Percentiles rank a stretch among this genome's conserved stretches.
These are phyloP conservation scores for Porphyrellus cyaneotinctus DNA, from an alignment of 768 basidiomycete species.

Conservation along the genomic window DNA sequence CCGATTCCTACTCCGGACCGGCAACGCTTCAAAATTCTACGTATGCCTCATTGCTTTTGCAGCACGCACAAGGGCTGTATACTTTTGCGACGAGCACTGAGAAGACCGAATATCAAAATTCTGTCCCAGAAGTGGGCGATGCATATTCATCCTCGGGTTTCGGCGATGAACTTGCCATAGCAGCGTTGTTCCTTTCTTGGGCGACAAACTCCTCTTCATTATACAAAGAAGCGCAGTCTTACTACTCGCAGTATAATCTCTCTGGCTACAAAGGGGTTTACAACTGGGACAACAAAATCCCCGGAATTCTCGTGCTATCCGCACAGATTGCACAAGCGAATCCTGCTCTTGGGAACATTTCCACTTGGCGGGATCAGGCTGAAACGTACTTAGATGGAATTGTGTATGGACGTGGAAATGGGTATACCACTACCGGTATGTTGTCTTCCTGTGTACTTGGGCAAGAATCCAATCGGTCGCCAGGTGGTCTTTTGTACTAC, in stretches of 20 bases:
- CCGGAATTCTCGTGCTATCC: slow-evolving; percentile 71
- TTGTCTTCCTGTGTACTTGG: neutral
- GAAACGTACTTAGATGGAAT: slow-evolving; percentile 76
- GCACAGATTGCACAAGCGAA: slow-evolving; percentile 65
- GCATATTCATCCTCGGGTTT: slow-evolving; percentile 73
- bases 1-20: slow-evolving; percentile 50
- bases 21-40: slow-evolving; percentile 67
- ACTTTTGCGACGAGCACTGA: slow-evolving; percentile 68
- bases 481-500: slow-evolving; percentile 80
- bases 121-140: slow-evolving; percentile 57
- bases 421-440: slow-evolving; percentile 60
- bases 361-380: slow-evolving; percentile 63
- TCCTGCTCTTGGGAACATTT: slow-evolving; percentile 52
- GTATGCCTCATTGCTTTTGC: slow-evolving; percentile 66
- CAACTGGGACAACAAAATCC: slow-evolving; percentile 87
- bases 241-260: slow-evolving; percentile 57
- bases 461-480: neutral
- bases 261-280: slow-evolving; percentile 54
- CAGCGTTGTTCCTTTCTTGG: slow-evolving; percentile 72
- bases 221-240: slow-evolving; percentile 59
- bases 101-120: slow-evolving; percentile 60
- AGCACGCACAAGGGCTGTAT: slow-evolving; percentile 74
- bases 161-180: slow-evolving; percentile 69
- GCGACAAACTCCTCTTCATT: slow-evolving; percentile 58
- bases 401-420: slow-evolving; percentile 52